A percentile compares a stretch with the other conserved stretches of the same genome.
phyloP scores from a whole-genome alignment of 331 rosid species.

The Pyracantha coccinea region DNA sequence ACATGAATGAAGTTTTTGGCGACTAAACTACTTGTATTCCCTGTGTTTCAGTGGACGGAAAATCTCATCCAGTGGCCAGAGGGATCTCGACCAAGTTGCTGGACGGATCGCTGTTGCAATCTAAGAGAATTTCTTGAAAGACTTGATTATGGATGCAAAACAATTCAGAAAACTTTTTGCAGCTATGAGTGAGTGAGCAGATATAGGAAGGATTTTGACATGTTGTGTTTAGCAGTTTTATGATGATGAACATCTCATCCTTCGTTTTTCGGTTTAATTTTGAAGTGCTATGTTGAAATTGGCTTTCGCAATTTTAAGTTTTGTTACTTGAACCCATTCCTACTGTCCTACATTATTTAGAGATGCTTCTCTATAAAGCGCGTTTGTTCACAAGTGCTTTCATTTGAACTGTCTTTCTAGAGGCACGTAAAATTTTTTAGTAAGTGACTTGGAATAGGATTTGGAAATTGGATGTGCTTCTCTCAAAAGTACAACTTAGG shows the following conservation, averaged over 20 bases:
- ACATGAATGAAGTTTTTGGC: neutral
- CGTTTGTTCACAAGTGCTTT: too few species aligned
- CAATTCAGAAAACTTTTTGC: neutral
- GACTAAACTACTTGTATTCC: neutral
- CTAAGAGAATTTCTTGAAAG: neutral
- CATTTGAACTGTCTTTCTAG: too few species aligned
- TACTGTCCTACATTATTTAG: neutral
- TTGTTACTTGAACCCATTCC: neutral
- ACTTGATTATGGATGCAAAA: neutral
- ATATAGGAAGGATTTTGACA: neutral
- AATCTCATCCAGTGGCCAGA: conserved; percentile 15
- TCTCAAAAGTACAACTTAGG: too few species aligned
- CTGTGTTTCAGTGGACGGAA: conserved; percentile 16
- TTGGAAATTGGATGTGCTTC: too few species aligned
- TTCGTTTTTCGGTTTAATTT: neutral
- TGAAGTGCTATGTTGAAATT: neutral
- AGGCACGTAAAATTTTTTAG: too few species aligned
- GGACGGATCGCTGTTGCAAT: conserved; percentile 19
- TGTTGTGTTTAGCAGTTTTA: neutral
- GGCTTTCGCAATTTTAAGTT: neutral
- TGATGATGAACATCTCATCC: neutral
- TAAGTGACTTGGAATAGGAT: too few species aligned
- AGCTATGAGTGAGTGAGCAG: neutral
- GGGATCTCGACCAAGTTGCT: conserved; percentile 30
- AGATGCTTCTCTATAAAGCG: too few species aligned